A percentile compares a stretch with the other conserved stretches of the same genome.
Evolutionary conservation across 345 rosid species (phyloP).

Genomic region (Schrenkiella parvula): DNA sequence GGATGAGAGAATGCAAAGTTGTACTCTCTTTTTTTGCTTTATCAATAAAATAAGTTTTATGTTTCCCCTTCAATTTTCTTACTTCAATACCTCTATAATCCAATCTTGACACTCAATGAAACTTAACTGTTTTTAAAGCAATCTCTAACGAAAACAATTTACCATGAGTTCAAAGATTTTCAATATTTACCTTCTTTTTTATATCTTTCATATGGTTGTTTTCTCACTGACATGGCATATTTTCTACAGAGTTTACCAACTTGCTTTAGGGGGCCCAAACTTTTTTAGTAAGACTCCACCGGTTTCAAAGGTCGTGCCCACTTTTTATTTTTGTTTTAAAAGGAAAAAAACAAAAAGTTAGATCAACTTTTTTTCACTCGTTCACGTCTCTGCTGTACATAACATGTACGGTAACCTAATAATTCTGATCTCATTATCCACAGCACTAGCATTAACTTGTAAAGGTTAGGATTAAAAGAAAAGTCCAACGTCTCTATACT

Average conservation of each 20-base stretch:
- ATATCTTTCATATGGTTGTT: neutral
- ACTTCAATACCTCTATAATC: neutral
- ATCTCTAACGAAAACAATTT: neutral
- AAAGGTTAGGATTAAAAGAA: neutral
- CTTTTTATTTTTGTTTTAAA: too few species aligned
- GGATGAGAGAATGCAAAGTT: conserved; percentile 23
- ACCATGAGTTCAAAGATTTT: neutral
- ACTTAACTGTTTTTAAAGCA: too few species aligned
- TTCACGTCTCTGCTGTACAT: neutral
- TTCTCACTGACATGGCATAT: neutral
- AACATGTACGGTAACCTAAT: conserved; percentile 11
- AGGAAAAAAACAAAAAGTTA: neutral
- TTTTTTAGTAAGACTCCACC: neutral
- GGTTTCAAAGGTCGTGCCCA: neutral
- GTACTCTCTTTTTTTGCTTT: conserved; percentile 1
- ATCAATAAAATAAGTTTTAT: conserved; percentile 9
- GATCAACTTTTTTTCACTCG: conserved; percentile 2
- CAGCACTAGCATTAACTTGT: neutral
- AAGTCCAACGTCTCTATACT: neutral
- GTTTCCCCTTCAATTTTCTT: neutral
- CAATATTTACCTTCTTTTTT: too few species aligned
- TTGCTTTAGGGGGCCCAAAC: neutral
- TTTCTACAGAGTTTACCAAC: neutral
- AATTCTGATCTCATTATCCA: neutral
- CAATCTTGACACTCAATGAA: neutral